Percentiles rank a stretch among this genome's conserved stretches.
Conservation (phyloP, 306 rosid genomes). For the Vigna angularis region DNA sequence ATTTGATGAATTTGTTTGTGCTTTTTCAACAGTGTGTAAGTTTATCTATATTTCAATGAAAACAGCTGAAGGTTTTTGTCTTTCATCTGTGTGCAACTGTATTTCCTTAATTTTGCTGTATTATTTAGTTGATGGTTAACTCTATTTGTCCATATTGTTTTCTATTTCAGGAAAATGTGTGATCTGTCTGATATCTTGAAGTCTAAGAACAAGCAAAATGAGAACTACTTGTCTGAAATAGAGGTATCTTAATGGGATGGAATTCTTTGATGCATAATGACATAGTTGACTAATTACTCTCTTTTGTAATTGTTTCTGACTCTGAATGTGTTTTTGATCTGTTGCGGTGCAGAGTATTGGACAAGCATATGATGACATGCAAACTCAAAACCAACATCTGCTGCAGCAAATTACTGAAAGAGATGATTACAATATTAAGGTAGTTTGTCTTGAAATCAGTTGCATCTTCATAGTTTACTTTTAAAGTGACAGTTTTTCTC, state of each 20-base stretch:
- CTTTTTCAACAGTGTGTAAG: conserved; percentile 3
- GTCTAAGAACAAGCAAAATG: conserved; percentile 89
- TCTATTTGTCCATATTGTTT: conserved; percentile 26
- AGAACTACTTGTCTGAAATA: conserved; percentile 94
- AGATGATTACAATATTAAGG: conserved; percentile 98
- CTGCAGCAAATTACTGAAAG: conserved; percentile 96
- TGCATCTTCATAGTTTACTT: conserved; percentile 14
- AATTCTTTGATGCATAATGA: conserved; percentile 15
- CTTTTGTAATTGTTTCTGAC: not conserved
- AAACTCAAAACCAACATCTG: conserved; percentile 96
- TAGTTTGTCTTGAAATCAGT: conserved; percentile 44
- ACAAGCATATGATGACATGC: conserved; percentile 98
- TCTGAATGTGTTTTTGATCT: conserved; percentile 37
- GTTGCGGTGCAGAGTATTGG: conserved; percentile 75
- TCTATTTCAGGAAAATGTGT: conserved; percentile 65
- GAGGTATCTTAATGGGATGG: conserved; percentile 61
- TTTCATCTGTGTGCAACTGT: conserved; percentile 14
- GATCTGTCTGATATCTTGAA: conserved; percentile 65
- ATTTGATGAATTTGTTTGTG: conserved; percentile 13
- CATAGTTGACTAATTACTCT: conserved; percentile 19
- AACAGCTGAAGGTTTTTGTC: not conserved
- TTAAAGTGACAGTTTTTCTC: conserved; percentile 5
- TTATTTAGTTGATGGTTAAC: not conserved
- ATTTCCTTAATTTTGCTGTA: conserved; percentile 4
- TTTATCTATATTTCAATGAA: conserved; percentile 18